Base-by-base conservation (phyloP, 805 yeast genomes). In the Sungouiella thailandica region DNA sequence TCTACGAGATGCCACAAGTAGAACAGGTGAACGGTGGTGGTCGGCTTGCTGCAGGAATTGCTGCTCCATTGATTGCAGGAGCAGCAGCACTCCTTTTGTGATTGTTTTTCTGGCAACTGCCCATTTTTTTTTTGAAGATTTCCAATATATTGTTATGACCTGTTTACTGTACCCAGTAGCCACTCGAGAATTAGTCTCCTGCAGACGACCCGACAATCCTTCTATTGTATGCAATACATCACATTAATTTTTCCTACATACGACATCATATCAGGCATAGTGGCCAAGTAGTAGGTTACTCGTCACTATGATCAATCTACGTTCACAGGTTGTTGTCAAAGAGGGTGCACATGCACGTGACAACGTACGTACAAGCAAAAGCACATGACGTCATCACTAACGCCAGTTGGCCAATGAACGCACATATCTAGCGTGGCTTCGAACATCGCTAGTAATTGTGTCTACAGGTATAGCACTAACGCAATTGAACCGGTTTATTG, bases 1-100 rank as follows among this genome's bases (percentile, higher is more conserved):
- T 65, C 35, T 53, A 60, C 17, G 18, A 31, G 31, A 46, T 30
- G n/a, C n/a, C n/a, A n/a, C n/a, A n/a, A n/a, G n/a, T n/a, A n/a
- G n/a, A n/a, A n/a, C n/a, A n/a, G n/a, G n/a, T n/a, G n/a, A n/a
- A n/a, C n/a, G n/a, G n/a, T n/a, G n/a, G n/a, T n/a, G n/a, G n/a
- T n/a, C n/a, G n/a, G n/a, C n/a, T n/a, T n/a, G 39, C 35, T 16
- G 35, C 29, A 4, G 37, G 33, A 7, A 31, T 24, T 11, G 28
- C 32, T 11, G 19, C 40, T 29, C 40, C 44, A 10, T 32, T 40
- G 34, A 41, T 43, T 22, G 46, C 40, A 5, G 46, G 39, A n/a
- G 36, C 33, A 4, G 43, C 37, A 4, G 46, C 41, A 16, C 25
- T 39, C 28, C 30, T 39, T 29, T 29, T 40, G 26, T 40, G 25